A percentile compares a stretch with the other conserved stretches of the same genome.
Evolutionary conservation across 2,329 filamentous ascomycete genomes (phyloP).

Genomic region (Sporothrix humicola): DNA sequence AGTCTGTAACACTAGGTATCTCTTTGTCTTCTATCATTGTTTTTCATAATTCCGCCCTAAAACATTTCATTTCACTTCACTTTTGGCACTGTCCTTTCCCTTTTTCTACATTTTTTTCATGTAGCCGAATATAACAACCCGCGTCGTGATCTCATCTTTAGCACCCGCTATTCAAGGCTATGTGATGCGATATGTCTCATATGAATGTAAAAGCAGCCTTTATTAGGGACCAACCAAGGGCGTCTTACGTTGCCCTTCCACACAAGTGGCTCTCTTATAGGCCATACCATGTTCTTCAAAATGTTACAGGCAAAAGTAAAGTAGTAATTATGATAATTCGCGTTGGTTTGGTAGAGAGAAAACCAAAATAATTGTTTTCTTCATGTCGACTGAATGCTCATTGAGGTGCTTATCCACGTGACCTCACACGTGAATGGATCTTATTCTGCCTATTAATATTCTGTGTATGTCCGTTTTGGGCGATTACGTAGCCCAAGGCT

Average conservation of each 20-base stretch:
- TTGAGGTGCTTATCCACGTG: background rate
- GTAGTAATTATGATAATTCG: too few species aligned
- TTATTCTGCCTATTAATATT: background rate
- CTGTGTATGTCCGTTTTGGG: conserved; percentile 5
- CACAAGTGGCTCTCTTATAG: too few species aligned
- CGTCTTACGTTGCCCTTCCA: too few species aligned
- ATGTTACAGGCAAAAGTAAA: too few species aligned
- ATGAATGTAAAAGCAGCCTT: too few species aligned
- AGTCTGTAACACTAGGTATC: conserved; percentile 15
- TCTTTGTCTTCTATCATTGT: background rate
- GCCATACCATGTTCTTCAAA: too few species aligned
- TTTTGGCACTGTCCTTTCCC: background rate
- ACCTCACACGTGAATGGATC: background rate
- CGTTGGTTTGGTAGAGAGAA: background rate
- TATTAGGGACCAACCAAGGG: too few species aligned
- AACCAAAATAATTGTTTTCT: background rate
- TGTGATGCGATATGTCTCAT: too few species aligned
- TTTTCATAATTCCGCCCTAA: background rate
- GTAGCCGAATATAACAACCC: too few species aligned
- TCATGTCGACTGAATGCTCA: background rate
- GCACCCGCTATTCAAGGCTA: too few species aligned
- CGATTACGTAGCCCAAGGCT: background rate
- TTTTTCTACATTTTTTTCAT: background rate
- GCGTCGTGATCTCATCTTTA: too few species aligned
- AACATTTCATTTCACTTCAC: background rate